Base-by-base conservation (phyloP, 2,329 filamentous ascomycete species). In the Aureobasidium mangrovei region DNA sequence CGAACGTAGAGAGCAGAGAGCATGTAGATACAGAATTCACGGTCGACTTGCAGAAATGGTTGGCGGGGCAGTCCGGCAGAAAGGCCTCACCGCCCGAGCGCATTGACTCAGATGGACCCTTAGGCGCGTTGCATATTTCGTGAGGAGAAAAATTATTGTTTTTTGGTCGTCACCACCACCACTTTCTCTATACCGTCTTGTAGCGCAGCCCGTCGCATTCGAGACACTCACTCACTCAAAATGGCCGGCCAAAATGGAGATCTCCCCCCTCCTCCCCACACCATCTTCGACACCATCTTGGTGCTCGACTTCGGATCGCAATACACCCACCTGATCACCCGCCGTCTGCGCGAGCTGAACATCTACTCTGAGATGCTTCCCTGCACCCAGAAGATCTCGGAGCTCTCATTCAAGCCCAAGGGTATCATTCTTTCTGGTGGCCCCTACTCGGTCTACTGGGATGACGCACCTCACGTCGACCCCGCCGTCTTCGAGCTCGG, bases 291-390 rank as follows among this genome's bases (percentile, higher is more conserved):
- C 75, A 88, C 85, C 60, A 84, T 88, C 62, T 73, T 88, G 60
- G 81, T 84, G 60, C 74, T 88, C 62, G 84, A 88, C 69, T 88
- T 87, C 67, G 84, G 80, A 60, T 84, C 80, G 27, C 84, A 88
- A 70, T 85, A 84, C 64, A 83, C 81, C 39, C 85, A 90, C 69
- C 75, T 91, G 38, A 89, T 91, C 65, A 82, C 83, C 7, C 78
- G 88, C 53, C 81, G 88, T 33, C 78, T 94, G 29, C 80, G 89
- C 62, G 82, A 86, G 62, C 79, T 94, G 70, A 85, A 85, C 73
- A 80, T 94, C 68, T 95, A 87, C 75, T 83, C 83, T 58, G 90
- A 95, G 74, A 86, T 95, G 84, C 81, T 94, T 41, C 87, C 87
- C 26, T 95, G 90, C 72, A 94, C 85, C 43, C 83, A 86, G 64